Evolutionary conservation across 306 rosid species (phyloP), one percentile per base, ranked within the genome.

Genomic region (Dryas drummondii): DNA sequence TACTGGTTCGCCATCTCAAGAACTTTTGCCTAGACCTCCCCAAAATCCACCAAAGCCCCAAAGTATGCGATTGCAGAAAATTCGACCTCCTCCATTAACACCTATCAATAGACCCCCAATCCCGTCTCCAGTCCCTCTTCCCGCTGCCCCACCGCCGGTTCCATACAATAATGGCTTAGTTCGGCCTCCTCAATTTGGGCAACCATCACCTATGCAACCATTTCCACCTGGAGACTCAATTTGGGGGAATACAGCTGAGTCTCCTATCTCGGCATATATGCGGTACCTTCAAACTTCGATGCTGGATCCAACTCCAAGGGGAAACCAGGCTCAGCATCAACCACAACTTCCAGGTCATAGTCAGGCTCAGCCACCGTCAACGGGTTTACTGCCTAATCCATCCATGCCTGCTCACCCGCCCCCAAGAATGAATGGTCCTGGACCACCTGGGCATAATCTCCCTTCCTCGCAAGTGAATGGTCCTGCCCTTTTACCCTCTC

Each of bases 231-330:
- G 89, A 7, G 90, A 88, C 70, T 61, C 84, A 72, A 19, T 58
- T 60, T 85, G 96, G 96, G 58, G 87, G 22, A 87, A 84, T 78
- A 78, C 91, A 9, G 83, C 94, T 9, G 98, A 91, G 75, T 90
- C 97, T 49, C 98, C 98, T 9, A 90, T 94, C 75, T 86, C 98
- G 1, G 96, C 97, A 37, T 94, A 94, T 75, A 90, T 94, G 98
- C 86, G 90, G 5, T 94, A 90, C 83, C 98, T 94, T 83, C 96
- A 94, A 62, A 83, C 53, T 80, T 90, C 98, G 26, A 86, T 89
- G 50, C 46, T 84, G 22, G 93, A 87, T 79, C 94, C 96, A 19
- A 79, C 87, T 82, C 79, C 89, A 0, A 83, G 85, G 72, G 90
- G 85, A 47, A 79, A 82, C 80, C 90, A 54, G 53, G 73, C 72